phyloP scores from a whole-genome alignment of 2,329 filamentous ascomycete genomes.

The Colletotrichum neosansevieriae region DNA sequence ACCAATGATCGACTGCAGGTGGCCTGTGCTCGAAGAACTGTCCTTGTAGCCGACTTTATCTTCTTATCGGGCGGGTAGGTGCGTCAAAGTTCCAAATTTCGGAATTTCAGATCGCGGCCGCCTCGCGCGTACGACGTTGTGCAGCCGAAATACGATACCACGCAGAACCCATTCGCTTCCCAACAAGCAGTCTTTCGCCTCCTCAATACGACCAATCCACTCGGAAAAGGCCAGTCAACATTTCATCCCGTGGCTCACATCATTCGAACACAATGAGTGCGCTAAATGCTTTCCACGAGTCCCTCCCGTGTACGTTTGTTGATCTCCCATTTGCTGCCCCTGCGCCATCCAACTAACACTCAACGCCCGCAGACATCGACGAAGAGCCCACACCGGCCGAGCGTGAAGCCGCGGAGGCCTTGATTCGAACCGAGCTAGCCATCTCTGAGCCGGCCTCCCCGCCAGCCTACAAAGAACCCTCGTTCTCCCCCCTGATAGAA shows the following conservation, averaged over 20 bases:
- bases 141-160: neutral
- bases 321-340: constrained; percentile 25
- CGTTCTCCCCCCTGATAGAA: constrained; percentile 75
- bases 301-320: constrained; percentile 76
- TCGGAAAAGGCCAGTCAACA: neutral
- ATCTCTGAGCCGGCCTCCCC: constrained; percentile 55
- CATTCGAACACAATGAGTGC: constrained; percentile 42
- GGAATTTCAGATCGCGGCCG: constrained; percentile 12
- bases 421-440: constrained; percentile 76
- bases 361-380: constrained; percentile 79
- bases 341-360: constrained; percentile 12
- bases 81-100: constrained; percentile 33
- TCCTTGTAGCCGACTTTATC: constrained; percentile 36
- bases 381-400: constrained; percentile 72
- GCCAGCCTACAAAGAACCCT: constrained; percentile 67
- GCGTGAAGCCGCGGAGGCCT: constrained; percentile 74
- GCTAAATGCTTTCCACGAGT: constrained; percentile 72
- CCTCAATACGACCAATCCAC: neutral
- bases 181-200: neutral
- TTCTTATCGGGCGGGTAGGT: constrained; percentile 33
- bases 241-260: neutral
- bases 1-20: constrained; percentile 28
- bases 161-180: neutral
- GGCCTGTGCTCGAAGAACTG: constrained; percentile 16
- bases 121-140: constrained; percentile 4